Evolutionary conservation across 306 rosid genomes (phyloP), one percentile per base, ranked within the genome.

Genomic region (Quercus glauca): DNA sequence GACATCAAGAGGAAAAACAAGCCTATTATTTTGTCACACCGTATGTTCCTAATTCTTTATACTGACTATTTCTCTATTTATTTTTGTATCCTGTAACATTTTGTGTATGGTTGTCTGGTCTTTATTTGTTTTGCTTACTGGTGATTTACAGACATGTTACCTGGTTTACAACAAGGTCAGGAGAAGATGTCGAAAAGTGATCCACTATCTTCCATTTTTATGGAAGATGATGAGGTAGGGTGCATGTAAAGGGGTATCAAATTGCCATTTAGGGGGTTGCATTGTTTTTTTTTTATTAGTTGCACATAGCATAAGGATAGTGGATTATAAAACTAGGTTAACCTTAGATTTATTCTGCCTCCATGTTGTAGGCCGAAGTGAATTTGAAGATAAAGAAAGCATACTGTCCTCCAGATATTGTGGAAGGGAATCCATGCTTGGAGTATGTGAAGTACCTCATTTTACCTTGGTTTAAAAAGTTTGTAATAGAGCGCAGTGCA

Each of bases 131-230:
- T 37, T 35, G 21, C 49, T 53, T 55, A 53, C 20, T 65, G 83
- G 56, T 76, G 41, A 43, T 85, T 65, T 89, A 83, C 89, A 92
- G 95, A 94, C 84, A 94, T 92, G 97, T 84, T 94, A 68, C 95
- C 93, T 29, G 94, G 97, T 56, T 81, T 92, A 57, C 93, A 86
- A 79, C 88, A 92, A 82, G 97, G 97, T 63, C 97, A 90, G 78
- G 93, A 90, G 67, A 94, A 94, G 87, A 94, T 94, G 99, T 94
- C 95, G 0, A 94, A 91, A 84, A 92, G 97, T 87, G 97, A 90
- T 76, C 87, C 86, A 49, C 86, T 87, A 1, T 94, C 98, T 49
- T 82, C 97, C 57, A 79, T 94, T 81, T 90, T 79, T 79, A 94
- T 92, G 98, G 98, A 94, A 80, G 97, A 94, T 59, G 99, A 92